Percentiles rank a stretch among this genome's conserved stretches.
Evolutionary conservation across 2,329 filamentous ascomycete species (phyloP).

Genomic region (Fusarium papillatum): DNA sequence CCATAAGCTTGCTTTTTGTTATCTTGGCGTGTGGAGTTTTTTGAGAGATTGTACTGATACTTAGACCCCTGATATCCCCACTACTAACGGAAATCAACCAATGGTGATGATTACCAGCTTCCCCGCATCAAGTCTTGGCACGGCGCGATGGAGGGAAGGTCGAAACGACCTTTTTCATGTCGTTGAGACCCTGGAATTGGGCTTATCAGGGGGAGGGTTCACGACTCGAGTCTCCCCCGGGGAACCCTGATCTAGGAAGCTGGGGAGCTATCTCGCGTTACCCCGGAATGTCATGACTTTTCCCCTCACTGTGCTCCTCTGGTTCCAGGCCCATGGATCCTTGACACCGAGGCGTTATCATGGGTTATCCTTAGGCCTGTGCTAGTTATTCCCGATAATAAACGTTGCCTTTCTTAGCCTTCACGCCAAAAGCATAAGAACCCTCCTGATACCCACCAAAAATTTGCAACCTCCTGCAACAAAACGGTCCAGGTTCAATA

Average conservation of each 20-base stretch:
- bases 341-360: not conserved
- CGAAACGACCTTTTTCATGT: constrained; percentile 7
- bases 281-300: not conserved
- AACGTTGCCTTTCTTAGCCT: not conserved
- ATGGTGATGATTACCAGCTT: not conserved
- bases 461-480: not conserved
- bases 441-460: not conserved
- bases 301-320: not conserved
- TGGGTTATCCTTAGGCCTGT: not conserved
- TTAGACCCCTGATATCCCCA: not conserved
- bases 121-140: constrained; percentile 1
- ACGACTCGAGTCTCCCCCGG: not conserved
- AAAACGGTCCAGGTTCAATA: not conserved
- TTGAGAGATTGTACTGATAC: constrained; percentile 2
- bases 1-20: not conserved
- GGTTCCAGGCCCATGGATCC: not conserved
- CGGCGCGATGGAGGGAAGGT: constrained; percentile 3
- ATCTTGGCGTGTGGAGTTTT: not conserved
- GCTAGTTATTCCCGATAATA: constrained; percentile 1
- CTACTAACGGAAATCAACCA: not conserved
- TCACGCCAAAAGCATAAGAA: constrained; percentile 8
- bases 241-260: not conserved
- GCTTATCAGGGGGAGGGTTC: not conserved
- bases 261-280: not conserved
- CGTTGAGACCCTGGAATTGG: not conserved